Conservation (phyloP, 768 basidiomycete species). For the Tulasnella sp. region DNA sequence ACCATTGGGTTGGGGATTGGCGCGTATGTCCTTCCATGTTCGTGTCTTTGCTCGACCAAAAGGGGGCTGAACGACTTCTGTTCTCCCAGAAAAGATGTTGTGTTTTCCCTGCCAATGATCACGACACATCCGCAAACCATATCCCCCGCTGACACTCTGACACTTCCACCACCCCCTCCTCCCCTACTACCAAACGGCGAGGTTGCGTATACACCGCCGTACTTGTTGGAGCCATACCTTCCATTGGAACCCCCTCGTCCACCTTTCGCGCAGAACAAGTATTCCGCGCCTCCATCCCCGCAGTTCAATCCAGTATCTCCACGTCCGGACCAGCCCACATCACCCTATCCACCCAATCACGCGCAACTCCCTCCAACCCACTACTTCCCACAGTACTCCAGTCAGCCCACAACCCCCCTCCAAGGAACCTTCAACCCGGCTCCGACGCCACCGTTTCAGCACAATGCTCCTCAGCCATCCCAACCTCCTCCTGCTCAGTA, state of each 20-base stretch:
- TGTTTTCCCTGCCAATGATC: slow-evolving; percentile 42
- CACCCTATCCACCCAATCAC: slow-evolving; percentile 2
- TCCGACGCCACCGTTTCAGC: background rate
- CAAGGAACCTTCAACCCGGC: background rate
- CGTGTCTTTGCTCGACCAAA: slow-evolving; percentile 1
- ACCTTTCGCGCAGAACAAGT: background rate
- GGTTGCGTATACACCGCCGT: slow-evolving; percentile 1
- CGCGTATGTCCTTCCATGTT: slow-evolving; percentile 39
- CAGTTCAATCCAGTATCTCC: background rate
- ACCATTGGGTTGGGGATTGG: slow-evolving; percentile 63
- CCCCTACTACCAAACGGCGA: background rate
- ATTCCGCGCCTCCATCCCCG: slow-evolving; percentile 12
- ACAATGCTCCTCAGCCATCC: background rate
- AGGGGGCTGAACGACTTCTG: too few species aligned
- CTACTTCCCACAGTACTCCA: slow-evolving; percentile 12
- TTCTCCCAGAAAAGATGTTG: slow-evolving; percentile 51
- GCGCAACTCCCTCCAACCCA: slow-evolving; percentile 1
- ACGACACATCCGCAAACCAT: slow-evolving; percentile 54
- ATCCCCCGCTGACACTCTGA: slow-evolving; percentile 28
- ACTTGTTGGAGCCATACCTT: background rate
- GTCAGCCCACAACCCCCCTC: slow-evolving; percentile 10
- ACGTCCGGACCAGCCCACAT: background rate
- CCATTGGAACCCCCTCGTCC: slow-evolving; percentile 11
- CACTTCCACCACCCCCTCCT: slow-evolving; percentile 13
- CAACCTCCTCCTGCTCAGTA: slow-evolving; percentile 1